Percentiles rank a stretch among this genome's conserved stretches.
Conservation (phyloP, 106 monocot species). For the Ottelia alismoides region DNA sequence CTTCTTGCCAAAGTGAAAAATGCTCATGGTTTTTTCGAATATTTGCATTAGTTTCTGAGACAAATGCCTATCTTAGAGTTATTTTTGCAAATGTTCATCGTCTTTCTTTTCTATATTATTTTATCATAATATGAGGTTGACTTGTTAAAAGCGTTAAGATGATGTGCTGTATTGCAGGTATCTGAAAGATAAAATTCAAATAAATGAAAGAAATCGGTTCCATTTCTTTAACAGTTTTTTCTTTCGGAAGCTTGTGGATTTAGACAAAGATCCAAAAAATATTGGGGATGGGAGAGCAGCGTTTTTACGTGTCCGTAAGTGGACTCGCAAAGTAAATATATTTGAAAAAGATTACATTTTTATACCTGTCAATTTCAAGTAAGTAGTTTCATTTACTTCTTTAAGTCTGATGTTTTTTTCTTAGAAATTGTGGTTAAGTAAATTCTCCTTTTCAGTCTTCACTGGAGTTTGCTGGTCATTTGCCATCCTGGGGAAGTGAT, state of each 20-base stretch:
- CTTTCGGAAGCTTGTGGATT: conserved; percentile 82
- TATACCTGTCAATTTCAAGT: too few relatives aligned
- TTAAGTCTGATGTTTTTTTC: conserved; percentile 35
- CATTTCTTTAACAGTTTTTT: conserved; percentile 96
- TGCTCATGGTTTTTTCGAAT: too few relatives aligned
- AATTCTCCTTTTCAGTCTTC: conserved; percentile 35
- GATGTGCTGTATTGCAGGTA: conserved; percentile 36
- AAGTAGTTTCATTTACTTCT: too few relatives aligned
- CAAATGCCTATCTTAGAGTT: too few relatives aligned
- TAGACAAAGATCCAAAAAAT: conserved; percentile 60
- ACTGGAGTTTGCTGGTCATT: conserved; percentile 86
- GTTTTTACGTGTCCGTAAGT: conserved; percentile 80
- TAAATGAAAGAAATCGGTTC: conserved; percentile 39
- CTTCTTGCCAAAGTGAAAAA: too few relatives aligned
- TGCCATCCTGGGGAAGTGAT: conserved; percentile 80
- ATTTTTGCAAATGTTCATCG: too few relatives aligned
- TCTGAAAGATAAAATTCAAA: conserved; percentile 45
- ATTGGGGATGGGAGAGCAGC: conserved; percentile 65
- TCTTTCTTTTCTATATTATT: too few relatives aligned
- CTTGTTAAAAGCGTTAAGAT: neutral
- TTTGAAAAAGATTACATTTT: conserved; percentile 84
- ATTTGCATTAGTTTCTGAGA: too few relatives aligned
- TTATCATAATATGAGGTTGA: too few relatives aligned
- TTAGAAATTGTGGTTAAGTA: too few relatives aligned
- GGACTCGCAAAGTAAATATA: conserved; percentile 83